phyloP scores from a whole-genome alignment of 305 asterid species.

The Fraxinus baroniana region DNA sequence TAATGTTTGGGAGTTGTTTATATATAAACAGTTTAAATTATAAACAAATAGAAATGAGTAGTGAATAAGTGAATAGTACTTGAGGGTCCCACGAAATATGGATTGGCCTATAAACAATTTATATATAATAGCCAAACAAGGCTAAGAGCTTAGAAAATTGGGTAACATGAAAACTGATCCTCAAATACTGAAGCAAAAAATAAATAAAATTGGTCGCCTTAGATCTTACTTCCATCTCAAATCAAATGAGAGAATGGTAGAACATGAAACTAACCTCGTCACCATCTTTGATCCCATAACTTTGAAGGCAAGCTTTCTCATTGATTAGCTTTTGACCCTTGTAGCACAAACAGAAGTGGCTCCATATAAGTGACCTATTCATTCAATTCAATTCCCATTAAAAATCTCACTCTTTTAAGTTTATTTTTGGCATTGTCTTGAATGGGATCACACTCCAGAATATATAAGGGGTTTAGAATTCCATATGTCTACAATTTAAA shows the following conservation, averaged over 20 bases:
- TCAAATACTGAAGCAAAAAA: not conserved
- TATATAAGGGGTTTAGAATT: not conserved
- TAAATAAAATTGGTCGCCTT: not conserved
- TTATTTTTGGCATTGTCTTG: not conserved
- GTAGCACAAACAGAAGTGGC: conserved; percentile 62
- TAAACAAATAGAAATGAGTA: not conserved
- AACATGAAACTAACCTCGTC: conserved; percentile 45
- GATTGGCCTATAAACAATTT: not conserved
- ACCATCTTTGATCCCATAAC: conserved; percentile 64
- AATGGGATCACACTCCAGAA: not conserved
- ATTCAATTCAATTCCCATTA: not conserved
- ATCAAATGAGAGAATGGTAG: not conserved
- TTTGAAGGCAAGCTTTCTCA: conserved; percentile 45
- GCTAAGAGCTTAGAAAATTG: not conserved
- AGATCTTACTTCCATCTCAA: not conserved
- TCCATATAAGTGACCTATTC: conserved; percentile 56
- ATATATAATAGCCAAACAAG: not conserved
- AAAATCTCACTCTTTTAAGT: not conserved
- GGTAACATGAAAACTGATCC: not conserved
- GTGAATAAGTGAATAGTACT: no score
- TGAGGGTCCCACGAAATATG: not conserved
- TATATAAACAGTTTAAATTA: no score
- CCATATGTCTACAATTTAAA: not conserved
- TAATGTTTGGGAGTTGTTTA: not conserved
- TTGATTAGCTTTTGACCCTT: conserved; percentile 46